Conservation (phyloP, 2,329 filamentous ascomycete species). For the Clathrospora elynae region DNA sequence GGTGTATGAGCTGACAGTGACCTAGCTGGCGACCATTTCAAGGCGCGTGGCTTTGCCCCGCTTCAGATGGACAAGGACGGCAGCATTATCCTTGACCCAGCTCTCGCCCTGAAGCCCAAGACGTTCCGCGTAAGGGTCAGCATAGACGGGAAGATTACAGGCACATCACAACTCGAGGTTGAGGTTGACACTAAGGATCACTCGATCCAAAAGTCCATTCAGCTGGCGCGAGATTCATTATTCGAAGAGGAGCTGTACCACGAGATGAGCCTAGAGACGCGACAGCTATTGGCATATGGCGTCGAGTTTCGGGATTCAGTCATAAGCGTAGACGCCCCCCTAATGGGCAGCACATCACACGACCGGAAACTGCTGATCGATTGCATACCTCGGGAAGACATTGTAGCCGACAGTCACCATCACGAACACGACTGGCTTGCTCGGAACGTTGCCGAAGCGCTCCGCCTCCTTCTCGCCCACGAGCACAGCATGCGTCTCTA, state of each 20-base stretch:
- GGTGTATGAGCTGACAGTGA: conserved; percentile 11
- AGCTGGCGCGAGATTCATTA: conserved; percentile 76
- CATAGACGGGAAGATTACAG: conserved; percentile 62
- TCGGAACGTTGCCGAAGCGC: conserved; percentile 66
- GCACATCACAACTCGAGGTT: conserved; percentile 53
- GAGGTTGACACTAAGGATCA: conserved; percentile 52
- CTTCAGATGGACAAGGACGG: conserved; percentile 77
- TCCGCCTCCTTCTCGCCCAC: conserved; percentile 78
- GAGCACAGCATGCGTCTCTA: conserved; percentile 77
- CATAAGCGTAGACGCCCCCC: conserved; percentile 43
- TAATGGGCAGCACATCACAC: conserved; percentile 32
- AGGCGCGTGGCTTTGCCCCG: conserved; percentile 77
- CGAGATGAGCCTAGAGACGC: conserved; percentile 82
- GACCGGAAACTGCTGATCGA: conserved; percentile 69
- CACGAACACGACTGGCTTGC: conserved; percentile 58
- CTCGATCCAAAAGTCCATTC: conserved; percentile 69
- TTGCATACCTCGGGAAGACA: conserved; percentile 66
- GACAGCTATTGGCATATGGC: conserved; percentile 71
- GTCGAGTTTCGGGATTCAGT: conserved; percentile 64
- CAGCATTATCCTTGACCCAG: conserved; percentile 73
- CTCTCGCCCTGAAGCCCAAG: conserved; percentile 60
- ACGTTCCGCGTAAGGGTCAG: conserved; percentile 71
- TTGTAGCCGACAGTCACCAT: conserved; percentile 22
- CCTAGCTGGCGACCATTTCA: conserved; percentile 61
- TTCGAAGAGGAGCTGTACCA: conserved; percentile 89